Evolutionary conservation across 2,329 filamentous ascomycete species (phyloP), one percentile per base, ranked within the genome.

Genomic region (Aspergillus fumigatus): DNA sequence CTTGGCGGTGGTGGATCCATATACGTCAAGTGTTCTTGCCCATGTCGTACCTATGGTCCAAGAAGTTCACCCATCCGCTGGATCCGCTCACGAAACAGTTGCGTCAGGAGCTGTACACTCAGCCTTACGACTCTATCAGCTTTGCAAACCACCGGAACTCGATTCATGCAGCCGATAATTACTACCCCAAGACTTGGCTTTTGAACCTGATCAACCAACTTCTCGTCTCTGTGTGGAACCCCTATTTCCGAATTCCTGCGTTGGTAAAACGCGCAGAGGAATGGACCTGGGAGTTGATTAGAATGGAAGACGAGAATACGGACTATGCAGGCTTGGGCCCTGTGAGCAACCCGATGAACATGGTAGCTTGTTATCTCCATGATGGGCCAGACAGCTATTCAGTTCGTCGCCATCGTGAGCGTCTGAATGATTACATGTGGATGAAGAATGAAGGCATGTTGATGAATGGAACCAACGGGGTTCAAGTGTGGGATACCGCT

Each of bases 1-100:
- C 93, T 0, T 96, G 92, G 91, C 81, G 91, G 63, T 97, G 93
- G 92, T 97, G 92, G 93, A 90, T 97, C 67, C 94, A 99, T 67
- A 97, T 97, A 74, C 90, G 94, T n/a, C 86, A 89, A 74, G 92
- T 99, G n/a, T 96, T 93, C 67, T 73, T 96, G 50, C 88, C 92
- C 4, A 97, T 97, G 91, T 86, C 88, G 0, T 97, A 89, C 69
- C 74, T 97, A 45, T 96, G 89, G 79, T 96, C 92, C 0, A 91
- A 88, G 77, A 82, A 82, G 61, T 97, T 90, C 86, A 82, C 81
- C 27, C 88, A 88, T 62, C 88, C 90, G 17, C 81, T 89, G 63
- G 93, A 89, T 43, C 84, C 88, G 3, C 72, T 96, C 2, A 89
- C 89, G 52, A 83, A 83, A 23, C 83, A 85, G 54, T 74, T 99